These are phyloP conservation scores for Boletus rufocinnamomeus DNA, from an alignment of 768 basidiomycete species.

Conservation along the genomic window DNA sequence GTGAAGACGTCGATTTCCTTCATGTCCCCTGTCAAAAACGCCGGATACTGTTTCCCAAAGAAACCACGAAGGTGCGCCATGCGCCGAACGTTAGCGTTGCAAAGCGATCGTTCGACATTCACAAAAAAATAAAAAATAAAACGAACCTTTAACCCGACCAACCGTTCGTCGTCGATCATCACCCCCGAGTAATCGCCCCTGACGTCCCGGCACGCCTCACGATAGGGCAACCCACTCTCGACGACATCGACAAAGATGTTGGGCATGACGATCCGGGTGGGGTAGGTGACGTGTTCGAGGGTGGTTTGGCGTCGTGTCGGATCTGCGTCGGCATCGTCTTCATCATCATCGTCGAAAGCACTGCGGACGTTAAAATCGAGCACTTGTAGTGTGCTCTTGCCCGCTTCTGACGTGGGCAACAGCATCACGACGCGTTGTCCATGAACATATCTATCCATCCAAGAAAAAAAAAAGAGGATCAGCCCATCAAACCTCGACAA, in stretches of 20 bases:
- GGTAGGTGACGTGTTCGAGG: conserved; percentile 7
- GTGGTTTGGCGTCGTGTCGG: background rate
- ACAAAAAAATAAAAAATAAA: too few relatives aligned
- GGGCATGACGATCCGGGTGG: conserved; percentile 15
- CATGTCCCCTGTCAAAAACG: conserved; percentile 35
- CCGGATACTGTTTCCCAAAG: conserved; percentile 18
- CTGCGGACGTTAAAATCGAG: conserved; percentile 36
- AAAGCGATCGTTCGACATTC: too few relatives aligned
- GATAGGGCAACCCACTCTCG: conserved; percentile 37
- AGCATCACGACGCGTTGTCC: conserved; percentile 40
- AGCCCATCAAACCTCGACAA: background rate
- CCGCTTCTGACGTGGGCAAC: conserved; percentile 10
- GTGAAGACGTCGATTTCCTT: conserved; percentile 37
- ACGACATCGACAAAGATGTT: conserved; percentile 29
- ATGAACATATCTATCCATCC: conserved; percentile 40
- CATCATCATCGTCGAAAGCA: background rate
- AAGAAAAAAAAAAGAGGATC: background rate
- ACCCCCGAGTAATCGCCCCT: conserved; percentile 38
- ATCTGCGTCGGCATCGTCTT: background rate
- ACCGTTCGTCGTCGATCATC: conserved; percentile 45
- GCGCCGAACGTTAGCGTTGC: background rate
- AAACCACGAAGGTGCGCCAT: background rate
- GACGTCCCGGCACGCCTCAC: conserved; percentile 24
- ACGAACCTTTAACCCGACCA: conserved; percentile 44
- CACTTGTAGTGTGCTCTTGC: conserved; percentile 20